Base-by-base conservation (phyloP, 331 rosid genomes). In the Dryas integrifolia region DNA sequence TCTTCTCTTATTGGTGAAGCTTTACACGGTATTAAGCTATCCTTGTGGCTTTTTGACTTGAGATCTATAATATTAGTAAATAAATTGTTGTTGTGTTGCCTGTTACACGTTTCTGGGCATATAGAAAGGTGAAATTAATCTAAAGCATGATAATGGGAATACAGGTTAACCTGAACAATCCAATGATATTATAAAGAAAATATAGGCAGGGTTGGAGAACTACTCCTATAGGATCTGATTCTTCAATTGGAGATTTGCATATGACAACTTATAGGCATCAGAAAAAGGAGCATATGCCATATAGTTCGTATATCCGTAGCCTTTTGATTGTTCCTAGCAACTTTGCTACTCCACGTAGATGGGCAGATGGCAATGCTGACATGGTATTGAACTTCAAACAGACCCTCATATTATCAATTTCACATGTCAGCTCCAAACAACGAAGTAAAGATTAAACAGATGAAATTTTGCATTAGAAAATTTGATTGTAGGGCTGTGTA, bases 131-230 rank as follows among this genome's bases (percentile, higher is more conserved):
- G 50, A 46, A 38, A 44, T 43, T 2, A 12, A 72, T 40, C 7
- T 44, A 38, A 74, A 69, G 50, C n/a, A 63, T 16, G 15, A 10
- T 18, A 11, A 65, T 9, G 82, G 43, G 83, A 74, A 74, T 76
- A 52, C 76, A 76, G 76, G 79, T 60, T 78, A 58, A n/a, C 64
- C 59, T 49, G 58, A 35, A 50, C 10, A 47, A 48, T 72, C 65
- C 58, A 58, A 47, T 49, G 38, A 50, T 48, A 57, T 81, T 66
- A n/a, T 68, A 45, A 77, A 64, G 53, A 11, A 45, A 41, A 63
- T 40, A 65, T 72, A 61, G 79, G 74, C 58, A 49, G 52, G 83
- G 79, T 76, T 63, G 78, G 81, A 76, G 73, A 84, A 70, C 91
- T 11, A 70, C 80, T 82, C 58, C 53, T 44, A 55, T 7, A n/a